These are phyloP conservation scores for Celoporthe dispersa DNA, from an alignment of 2,329 filamentous ascomycete genomes.

Conservation along the genomic window DNA sequence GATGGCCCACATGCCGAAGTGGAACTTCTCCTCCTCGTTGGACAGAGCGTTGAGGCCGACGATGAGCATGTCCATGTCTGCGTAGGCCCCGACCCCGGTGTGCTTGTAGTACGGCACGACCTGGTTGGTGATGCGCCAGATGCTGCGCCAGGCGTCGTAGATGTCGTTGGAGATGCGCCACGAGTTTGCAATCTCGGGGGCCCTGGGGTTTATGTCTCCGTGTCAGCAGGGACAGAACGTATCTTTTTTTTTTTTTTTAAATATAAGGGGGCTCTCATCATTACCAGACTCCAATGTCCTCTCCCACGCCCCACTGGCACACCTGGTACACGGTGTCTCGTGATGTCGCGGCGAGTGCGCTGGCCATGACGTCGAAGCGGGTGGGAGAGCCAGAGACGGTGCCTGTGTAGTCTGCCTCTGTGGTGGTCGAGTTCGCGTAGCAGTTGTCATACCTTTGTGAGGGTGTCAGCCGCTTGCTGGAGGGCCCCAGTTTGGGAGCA, in stretches of 20 bases:
- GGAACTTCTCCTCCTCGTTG: slow-evolving; percentile 52
- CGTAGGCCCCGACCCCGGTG: slow-evolving; percentile 51
- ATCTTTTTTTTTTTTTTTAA: not conserved
- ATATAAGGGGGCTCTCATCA: not conserved
- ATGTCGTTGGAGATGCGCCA: slow-evolving; percentile 61
- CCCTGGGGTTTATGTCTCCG: slow-evolving; percentile 36
- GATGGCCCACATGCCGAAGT: slow-evolving; percentile 58
- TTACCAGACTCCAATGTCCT: slow-evolving; percentile 51
- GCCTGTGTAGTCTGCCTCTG: slow-evolving; percentile 47
- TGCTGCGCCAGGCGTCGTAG: slow-evolving; percentile 53
- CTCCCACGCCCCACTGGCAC: slow-evolving; percentile 58
- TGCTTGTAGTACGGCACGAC: slow-evolving; percentile 51
- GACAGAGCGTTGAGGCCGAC: slow-evolving; percentile 53
- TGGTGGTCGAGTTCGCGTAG: slow-evolving; percentile 47
- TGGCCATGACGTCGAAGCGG: slow-evolving; percentile 53
- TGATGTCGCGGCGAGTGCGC: slow-evolving; percentile 44
- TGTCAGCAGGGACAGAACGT: slow-evolving; percentile 13
- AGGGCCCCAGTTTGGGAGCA: no score
- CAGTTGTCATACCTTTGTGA: slow-evolving; percentile 51
- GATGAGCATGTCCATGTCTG: slow-evolving; percentile 58
- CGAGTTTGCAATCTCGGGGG: slow-evolving; percentile 49
- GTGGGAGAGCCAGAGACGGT: slow-evolving; percentile 44
- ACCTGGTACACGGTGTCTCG: slow-evolving; percentile 53
- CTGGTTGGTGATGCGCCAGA: slow-evolving; percentile 58
- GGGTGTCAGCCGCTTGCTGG: no score